Percentiles rank a stretch among this genome's conserved stretches.
Evolutionary conservation across 2,329 filamentous ascomycete genomes (phyloP).

Genomic region (Neofusicoccum kwambonambiense): DNA sequence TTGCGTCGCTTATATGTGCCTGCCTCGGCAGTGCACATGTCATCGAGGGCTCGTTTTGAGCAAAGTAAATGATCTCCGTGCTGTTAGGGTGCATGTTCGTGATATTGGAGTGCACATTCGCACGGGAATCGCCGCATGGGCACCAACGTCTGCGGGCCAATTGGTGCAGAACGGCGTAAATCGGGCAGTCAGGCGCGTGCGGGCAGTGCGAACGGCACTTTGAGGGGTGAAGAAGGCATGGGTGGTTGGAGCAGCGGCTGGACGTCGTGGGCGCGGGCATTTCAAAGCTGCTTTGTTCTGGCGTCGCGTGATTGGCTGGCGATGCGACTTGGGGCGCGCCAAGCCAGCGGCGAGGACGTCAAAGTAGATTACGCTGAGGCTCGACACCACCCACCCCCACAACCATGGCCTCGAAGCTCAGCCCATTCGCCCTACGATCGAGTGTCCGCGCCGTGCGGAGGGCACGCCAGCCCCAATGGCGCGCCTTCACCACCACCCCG

Average conservation of each 20-base stretch:
- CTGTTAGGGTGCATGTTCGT: neutral
- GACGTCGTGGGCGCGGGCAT: slow-evolving; percentile 1
- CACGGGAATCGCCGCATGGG: neutral
- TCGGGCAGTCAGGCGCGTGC: neutral
- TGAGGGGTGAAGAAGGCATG: neutral
- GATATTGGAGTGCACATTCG: too few species aligned
- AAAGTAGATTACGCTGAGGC: slow-evolving; percentile 4
- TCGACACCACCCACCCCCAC: slow-evolving; percentile 7
- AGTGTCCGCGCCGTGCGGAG: slow-evolving; percentile 64
- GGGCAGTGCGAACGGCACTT: neutral
- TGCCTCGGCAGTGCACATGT: neutral
- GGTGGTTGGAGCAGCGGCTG: neutral
- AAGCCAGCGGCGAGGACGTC: slow-evolving; percentile 14
- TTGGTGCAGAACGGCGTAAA: too few species aligned
- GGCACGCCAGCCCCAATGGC: slow-evolving; percentile 64
- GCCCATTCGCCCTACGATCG: slow-evolving; percentile 70
- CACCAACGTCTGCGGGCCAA: neutral
- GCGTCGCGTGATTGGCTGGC: slow-evolving; percentile 8
- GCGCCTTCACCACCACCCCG: slow-evolving; percentile 69
- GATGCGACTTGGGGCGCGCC: neutral
- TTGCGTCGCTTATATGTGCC: neutral
- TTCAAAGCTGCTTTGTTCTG: slow-evolving; percentile 16
- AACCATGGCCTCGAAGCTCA: slow-evolving; percentile 79
- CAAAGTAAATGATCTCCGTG: neutral
- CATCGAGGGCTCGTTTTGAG: neutral